These are phyloP conservation scores for Pichia rugopelliculosa DNA, from an alignment of 805 yeast species.

Conservation along the genomic window DNA sequence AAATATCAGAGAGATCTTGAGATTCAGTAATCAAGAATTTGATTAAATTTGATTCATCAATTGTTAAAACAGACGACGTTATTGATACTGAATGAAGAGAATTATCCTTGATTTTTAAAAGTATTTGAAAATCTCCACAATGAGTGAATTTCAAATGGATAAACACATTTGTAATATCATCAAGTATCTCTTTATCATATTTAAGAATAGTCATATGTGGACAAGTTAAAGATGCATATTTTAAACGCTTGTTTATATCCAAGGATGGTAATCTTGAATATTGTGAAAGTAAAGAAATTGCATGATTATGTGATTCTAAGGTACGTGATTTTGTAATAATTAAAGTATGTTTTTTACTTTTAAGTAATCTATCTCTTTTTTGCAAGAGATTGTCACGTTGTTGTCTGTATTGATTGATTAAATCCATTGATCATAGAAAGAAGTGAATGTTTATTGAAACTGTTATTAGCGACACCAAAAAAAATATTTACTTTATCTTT, in stretches of 20 bases:
- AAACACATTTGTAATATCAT: not conserved
- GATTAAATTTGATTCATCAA: not conserved
- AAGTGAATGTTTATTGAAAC: not conserved
- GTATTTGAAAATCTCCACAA: not conserved
- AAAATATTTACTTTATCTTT: no score
- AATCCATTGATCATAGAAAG: not conserved
- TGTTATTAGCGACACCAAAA: no score
- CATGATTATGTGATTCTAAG: not conserved
- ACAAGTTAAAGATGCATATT: slow-evolving; percentile 19
- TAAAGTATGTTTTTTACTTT: not conserved
- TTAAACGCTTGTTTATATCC: slow-evolving; percentile 21
- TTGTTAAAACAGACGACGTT: not conserved
- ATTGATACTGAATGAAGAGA: not conserved
- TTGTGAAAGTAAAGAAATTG: slow-evolving; percentile 1
- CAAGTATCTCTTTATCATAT: not conserved
- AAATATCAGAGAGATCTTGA: not conserved
- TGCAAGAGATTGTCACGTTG: not conserved
- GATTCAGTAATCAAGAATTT: not conserved
- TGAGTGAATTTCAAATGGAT: not conserved
- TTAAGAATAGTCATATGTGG: slow-evolving; percentile 18
- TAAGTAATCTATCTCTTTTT: not conserved
- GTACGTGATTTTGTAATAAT: not conserved
- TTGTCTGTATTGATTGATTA: not conserved
- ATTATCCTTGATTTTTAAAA: not conserved
- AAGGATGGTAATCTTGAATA: slow-evolving; percentile 24